phyloP scores from a whole-genome alignment of 2,329 filamentous ascomycete species.

The Chrysoporthe austroafricana region DNA sequence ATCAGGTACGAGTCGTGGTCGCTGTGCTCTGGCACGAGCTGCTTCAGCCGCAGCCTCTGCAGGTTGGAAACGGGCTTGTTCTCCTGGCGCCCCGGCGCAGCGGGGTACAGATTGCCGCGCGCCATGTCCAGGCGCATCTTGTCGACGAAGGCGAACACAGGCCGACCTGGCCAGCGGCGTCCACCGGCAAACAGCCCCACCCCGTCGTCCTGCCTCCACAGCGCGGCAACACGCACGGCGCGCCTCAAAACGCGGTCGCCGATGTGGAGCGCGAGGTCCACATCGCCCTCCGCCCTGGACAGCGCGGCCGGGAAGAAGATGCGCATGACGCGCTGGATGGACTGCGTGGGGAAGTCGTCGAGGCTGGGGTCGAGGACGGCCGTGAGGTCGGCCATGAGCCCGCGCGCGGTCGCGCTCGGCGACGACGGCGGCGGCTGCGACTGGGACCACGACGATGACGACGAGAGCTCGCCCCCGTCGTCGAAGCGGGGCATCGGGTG shows the following conservation, averaged over 20 bases:
- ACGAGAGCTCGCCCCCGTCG: slow-evolving; percentile 32
- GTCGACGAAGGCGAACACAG: slow-evolving; percentile 53
- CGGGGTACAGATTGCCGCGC: slow-evolving; percentile 52
- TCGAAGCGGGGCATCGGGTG: slow-evolving; percentile 43
- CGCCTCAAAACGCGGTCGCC: slow-evolving; percentile 49
- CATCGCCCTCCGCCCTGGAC: slow-evolving; percentile 36
- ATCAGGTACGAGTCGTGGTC: slow-evolving; percentile 59
- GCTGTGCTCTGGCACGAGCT: slow-evolving; percentile 50
- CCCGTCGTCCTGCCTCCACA: slow-evolving; percentile 50
- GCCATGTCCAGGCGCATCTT: slow-evolving; percentile 50
- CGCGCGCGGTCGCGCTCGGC: slow-evolving; percentile 29
- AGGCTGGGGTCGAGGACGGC: slow-evolving; percentile 44
- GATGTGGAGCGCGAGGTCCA: slow-evolving; percentile 54
- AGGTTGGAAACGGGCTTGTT: slow-evolving; percentile 55
- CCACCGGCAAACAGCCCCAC: slow-evolving; percentile 14
- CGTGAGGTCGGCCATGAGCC: slow-evolving; percentile 49
- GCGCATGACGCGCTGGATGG: slow-evolving; percentile 49
- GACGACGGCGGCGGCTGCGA: too few relatives aligned
- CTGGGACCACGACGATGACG: too few relatives aligned
- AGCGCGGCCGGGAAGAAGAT: slow-evolving; percentile 47
- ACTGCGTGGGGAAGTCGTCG: slow-evolving; percentile 42
- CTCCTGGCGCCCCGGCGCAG: slow-evolving; percentile 42
- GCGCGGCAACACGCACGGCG: slow-evolving; percentile 51
- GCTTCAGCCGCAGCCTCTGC: slow-evolving; percentile 51
- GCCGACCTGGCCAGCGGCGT: slow-evolving; percentile 31